These are phyloP conservation scores for Coemansia sp. DNA, from an alignment of 192 early-diverging fungal species.

Conservation along the genomic window DNA sequence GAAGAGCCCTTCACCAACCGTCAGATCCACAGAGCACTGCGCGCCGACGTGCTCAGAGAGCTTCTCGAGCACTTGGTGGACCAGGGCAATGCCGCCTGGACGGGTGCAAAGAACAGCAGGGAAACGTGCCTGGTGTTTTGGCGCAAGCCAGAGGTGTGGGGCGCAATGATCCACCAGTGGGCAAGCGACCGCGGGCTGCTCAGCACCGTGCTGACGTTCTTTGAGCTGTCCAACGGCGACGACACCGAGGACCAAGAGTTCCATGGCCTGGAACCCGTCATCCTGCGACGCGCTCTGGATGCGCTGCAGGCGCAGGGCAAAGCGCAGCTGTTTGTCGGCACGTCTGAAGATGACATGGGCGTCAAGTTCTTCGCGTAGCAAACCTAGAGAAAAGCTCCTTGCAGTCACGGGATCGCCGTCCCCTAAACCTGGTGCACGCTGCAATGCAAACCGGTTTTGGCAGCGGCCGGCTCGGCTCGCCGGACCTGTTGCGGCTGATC, in stretches of 20 bases:
- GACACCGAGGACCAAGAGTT: constrained; percentile 76
- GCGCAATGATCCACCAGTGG: constrained; percentile 74
- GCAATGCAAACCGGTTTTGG: too few relatives aligned
- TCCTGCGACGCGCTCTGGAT: constrained; percentile 75
- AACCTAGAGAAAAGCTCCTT: too few relatives aligned
- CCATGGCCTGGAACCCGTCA: constrained; percentile 63
- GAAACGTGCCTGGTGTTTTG: constrained; percentile 72
- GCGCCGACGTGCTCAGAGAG: constrained; percentile 61
- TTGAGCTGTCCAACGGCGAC: constrained; percentile 87
- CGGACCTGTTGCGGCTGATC: too few relatives aligned
- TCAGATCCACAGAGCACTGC: constrained; percentile 62
- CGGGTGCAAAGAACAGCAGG: constrained; percentile 33
- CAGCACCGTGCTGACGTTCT: constrained; percentile 80
- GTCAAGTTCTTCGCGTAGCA: constrained; percentile 73
- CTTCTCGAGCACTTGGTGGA: constrained; percentile 73
- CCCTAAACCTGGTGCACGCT: too few relatives aligned
- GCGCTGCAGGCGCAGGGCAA: constrained; percentile 76
- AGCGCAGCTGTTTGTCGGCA: constrained; percentile 70
- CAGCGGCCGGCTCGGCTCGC: too few relatives aligned
- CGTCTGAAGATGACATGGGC: constrained; percentile 66
- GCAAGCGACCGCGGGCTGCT: constrained; percentile 69
- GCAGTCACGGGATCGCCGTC: too few relatives aligned
- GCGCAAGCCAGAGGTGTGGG: constrained; percentile 92
- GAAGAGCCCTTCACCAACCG: constrained; percentile 67
- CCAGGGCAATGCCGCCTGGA: constrained; percentile 59